Percentiles rank a stretch among this genome's conserved stretches.
phyloP scores from a whole-genome alignment of 2,329 filamentous ascomycete species.

The Aureobasidium sp. region DNA sequence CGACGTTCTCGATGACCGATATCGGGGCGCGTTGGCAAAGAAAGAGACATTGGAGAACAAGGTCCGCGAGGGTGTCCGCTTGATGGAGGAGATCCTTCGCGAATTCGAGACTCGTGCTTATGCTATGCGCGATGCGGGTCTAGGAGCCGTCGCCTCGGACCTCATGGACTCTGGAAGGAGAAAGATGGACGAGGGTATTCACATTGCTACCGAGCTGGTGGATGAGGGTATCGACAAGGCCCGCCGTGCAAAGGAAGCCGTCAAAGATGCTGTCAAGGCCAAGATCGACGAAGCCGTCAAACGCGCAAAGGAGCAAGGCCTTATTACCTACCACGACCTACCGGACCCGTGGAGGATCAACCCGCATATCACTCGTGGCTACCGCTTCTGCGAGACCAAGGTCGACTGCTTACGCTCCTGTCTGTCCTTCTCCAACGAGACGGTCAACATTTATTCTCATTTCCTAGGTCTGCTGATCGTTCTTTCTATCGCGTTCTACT shows the following conservation, averaged over 20 bases:
- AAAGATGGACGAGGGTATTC: slow-evolving; percentile 71
- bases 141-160: slow-evolving; percentile 62
- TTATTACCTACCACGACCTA: slow-evolving; percentile 83
- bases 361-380: slow-evolving; percentile 82
- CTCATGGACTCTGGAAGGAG: slow-evolving; percentile 72
- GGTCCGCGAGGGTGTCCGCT: slow-evolving; percentile 73
- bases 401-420: slow-evolving; percentile 73
- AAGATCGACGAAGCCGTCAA: slow-evolving; percentile 79
- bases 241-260: slow-evolving; percentile 50
- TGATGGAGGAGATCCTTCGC: slow-evolving; percentile 76
- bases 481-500: slow-evolving; percentile 84
- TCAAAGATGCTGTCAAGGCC: slow-evolving; percentile 30
- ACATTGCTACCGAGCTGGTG: slow-evolving; percentile 64
- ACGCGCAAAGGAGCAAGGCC: slow-evolving; percentile 68
- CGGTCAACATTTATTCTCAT: slow-evolving; percentile 97
- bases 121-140: slow-evolving; percentile 67
- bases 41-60: slow-evolving; percentile 89
- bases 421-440: slow-evolving; percentile 82
- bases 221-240: slow-evolving; percentile 77
- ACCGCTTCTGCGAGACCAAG: slow-evolving; percentile 89
- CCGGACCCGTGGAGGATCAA: slow-evolving; percentile 91
- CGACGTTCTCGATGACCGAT: slow-evolving; percentile 80
- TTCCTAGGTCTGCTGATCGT: slow-evolving; percentile 82
- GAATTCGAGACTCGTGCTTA: slow-evolving; percentile 79
- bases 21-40: slow-evolving; percentile 74